Conservation (phyloP, 495 filamentous ascomycete species). For the Penicillium arizonense region DNA sequence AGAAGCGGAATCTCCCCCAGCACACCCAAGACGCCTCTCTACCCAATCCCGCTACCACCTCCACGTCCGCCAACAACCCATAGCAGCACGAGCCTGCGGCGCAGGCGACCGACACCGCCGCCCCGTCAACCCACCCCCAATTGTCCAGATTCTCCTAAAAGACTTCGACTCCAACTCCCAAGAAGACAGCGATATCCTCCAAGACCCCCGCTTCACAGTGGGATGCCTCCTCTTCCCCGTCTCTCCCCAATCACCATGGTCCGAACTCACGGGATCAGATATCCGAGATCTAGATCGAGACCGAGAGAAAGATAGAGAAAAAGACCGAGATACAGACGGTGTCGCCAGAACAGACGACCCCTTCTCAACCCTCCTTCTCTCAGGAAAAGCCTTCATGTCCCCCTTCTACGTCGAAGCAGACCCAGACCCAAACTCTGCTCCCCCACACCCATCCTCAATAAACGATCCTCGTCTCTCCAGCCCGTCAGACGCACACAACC, state of each 20-base stretch:
- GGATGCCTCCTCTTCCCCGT: constrained; percentile 68
- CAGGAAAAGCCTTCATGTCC: constrained; percentile 43
- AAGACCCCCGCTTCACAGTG: constrained; percentile 76
- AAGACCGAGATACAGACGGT: constrained; percentile 11
- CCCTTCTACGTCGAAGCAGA: constrained; percentile 42
- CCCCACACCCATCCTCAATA: constrained; percentile 64
- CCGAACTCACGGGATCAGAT: constrained; percentile 34
- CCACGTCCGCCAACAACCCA: constrained; percentile 83
- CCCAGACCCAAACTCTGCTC: constrained; percentile 50
- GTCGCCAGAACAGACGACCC: constrained; percentile 23
- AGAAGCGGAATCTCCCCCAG: constrained; percentile 22
- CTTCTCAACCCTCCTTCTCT: constrained; percentile 32
- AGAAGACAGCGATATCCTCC: constrained; percentile 57
- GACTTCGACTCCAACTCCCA: constrained; percentile 55
- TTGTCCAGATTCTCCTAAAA: constrained; percentile 79
- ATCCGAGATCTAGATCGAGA: constrained; percentile 39
- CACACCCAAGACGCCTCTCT: constrained; percentile 21
- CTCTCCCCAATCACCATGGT: constrained; percentile 19
- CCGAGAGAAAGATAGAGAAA: constrained; percentile 12
- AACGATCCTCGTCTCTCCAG: constrained; percentile 4
- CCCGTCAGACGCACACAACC: constrained; percentile 9
- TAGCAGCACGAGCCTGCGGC: constrained; percentile 87
- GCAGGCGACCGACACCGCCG: constrained; percentile 92
- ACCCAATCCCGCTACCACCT: constrained; percentile 51
- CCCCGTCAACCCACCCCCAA: constrained; percentile 93